phyloP scores from a whole-genome alignment of 192 early-diverging fungal species.

The Chytriomyces sp. region DNA sequence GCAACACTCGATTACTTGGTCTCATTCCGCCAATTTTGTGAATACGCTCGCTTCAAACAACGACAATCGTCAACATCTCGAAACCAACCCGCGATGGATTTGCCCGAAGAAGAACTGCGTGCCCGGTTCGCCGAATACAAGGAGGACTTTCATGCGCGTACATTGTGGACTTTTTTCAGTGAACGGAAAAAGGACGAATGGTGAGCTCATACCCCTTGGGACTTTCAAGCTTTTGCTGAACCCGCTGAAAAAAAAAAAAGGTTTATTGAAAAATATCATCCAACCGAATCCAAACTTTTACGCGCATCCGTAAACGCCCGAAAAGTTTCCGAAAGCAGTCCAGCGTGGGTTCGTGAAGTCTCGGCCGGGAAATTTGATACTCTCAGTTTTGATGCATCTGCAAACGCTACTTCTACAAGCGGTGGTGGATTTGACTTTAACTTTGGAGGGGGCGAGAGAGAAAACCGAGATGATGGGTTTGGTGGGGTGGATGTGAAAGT shows the following conservation, averaged over 20 bases:
- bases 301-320: conserved; percentile 56
- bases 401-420: conserved; percentile 10
- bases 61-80: background rate
- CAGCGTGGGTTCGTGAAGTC: conserved; percentile 69
- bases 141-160: conserved; percentile 72
- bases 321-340: conserved; percentile 57
- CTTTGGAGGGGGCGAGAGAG: no score
- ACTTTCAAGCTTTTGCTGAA: no score
- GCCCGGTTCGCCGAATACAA: conserved; percentile 82
- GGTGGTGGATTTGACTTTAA: conserved; percentile 5
- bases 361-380: conserved; percentile 73
- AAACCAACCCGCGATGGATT: conserved; percentile 54
- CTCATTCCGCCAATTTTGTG: conserved; percentile 44
- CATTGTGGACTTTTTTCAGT: conserved; percentile 75
- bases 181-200: conserved; percentile 83
- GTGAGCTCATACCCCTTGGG: conserved; percentile 41
- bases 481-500: conserved; percentile 20
- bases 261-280: conserved; percentile 92
- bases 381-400: conserved; percentile 58
- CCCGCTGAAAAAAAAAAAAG: conserved; percentile 16
- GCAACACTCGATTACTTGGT: conserved; percentile 77
- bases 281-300: conserved; percentile 64
- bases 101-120: conserved; percentile 80
- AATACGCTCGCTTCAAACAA: conserved; percentile 26
- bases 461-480: conserved; percentile 15